Evolutionary conservation across 805 yeast genomes (phyloP).

Genomic region (Alloascoidea africana): DNA sequence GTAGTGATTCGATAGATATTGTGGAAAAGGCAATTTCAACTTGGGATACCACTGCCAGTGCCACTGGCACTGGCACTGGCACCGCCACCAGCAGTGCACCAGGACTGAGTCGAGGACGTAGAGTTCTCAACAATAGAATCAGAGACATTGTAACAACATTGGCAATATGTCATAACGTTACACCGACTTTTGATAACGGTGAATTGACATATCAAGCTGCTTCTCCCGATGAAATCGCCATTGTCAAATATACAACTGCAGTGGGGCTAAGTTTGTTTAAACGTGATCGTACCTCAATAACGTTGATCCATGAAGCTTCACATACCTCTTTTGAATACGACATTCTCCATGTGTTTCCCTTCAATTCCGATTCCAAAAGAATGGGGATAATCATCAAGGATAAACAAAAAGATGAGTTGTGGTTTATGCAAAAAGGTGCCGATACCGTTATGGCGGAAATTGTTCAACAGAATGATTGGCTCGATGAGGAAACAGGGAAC

Average conservation of each 20-base stretch:
- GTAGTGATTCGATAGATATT: constrained; percentile 75
- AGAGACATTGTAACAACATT: constrained; percentile 69
- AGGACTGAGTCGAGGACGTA: constrained; percentile 27
- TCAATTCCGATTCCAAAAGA: constrained; percentile 88
- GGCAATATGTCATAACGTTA: constrained; percentile 92
- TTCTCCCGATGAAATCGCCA: constrained; percentile 96
- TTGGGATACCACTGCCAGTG: constrained; percentile 34
- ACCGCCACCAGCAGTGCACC: constrained; percentile 6
- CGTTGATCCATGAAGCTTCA: constrained; percentile 47
- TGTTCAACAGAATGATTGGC: constrained; percentile 84
- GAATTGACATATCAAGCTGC: constrained; percentile 86
- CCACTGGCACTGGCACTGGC: constrained; percentile 43
- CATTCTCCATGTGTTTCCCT: constrained; percentile 78
- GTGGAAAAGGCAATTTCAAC: constrained; percentile 43
- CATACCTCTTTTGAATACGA: constrained; percentile 31
- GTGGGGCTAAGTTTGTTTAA: constrained; percentile 72
- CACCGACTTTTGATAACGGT: constrained; percentile 67
- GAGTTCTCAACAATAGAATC: constrained; percentile 62
- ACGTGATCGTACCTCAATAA: constrained; percentile 69
- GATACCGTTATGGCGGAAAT: constrained; percentile 84
- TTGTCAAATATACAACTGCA: constrained; percentile 76
- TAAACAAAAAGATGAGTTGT: constrained; percentile 44
- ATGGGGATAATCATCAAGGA: constrained; percentile 85
- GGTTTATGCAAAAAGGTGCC: constrained; percentile 92
- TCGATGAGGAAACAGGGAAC: constrained; percentile 92